These are phyloP conservation scores for Sicyos baderoa DNA, from an alignment of 306 rosid species.

Conservation along the genomic window DNA sequence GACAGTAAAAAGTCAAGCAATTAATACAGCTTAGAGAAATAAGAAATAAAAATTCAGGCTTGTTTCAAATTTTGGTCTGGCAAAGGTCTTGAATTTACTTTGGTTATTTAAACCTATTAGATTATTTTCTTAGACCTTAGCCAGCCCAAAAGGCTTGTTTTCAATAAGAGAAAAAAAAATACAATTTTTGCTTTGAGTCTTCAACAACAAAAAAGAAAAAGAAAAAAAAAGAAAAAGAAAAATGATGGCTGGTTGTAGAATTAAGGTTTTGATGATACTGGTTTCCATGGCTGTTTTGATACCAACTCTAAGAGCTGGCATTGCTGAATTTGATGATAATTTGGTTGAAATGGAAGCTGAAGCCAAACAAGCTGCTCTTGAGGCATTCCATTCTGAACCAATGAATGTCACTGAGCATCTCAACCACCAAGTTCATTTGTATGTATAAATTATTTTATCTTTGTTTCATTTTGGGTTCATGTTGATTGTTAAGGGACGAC, in stretches of 20 bases:
- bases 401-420: slow-evolving; percentile 30
- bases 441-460: not conserved
- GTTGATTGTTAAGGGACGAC: no score
- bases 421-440: slow-evolving; percentile 35
- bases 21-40: not conserved
- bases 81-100: slow-evolving; percentile 9
- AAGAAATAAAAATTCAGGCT: not conserved
- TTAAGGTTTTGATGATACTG: slow-evolving; percentile 22
- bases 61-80: slow-evolving; percentile 13
- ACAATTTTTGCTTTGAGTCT: no score
- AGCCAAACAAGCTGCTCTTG: slow-evolving; percentile 34
- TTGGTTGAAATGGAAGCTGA: slow-evolving; percentile 21
- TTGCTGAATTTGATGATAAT: slow-evolving; percentile 34
- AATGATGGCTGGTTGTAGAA: not conserved
- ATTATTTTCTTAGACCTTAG: not conserved
- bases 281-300: slow-evolving; percentile 33
- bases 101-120: not conserved
- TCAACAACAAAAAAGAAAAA: not conserved
- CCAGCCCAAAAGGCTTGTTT: slow-evolving; percentile 11
- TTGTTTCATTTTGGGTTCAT: no score
- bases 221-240: not conserved
- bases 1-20: not conserved
- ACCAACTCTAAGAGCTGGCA: slow-evolving; percentile 48
- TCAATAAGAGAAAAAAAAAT: not conserved
- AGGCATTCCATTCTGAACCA: slow-evolving; percentile 49